Evolutionary conservation across 495 filamentous ascomycete genomes (phyloP).

Genomic region (Lepraria neglecta): DNA sequence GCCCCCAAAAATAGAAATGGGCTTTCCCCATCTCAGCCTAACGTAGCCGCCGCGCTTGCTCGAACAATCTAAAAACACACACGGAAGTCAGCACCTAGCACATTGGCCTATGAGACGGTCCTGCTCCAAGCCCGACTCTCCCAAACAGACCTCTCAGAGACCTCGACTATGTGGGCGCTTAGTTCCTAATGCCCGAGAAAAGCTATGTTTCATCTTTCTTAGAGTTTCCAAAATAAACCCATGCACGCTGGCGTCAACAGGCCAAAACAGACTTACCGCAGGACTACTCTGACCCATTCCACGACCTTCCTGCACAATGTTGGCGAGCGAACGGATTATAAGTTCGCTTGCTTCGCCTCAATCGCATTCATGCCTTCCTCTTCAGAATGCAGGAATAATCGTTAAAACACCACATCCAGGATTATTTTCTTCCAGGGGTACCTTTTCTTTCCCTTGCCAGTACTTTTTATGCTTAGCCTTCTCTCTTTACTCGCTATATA

Average conservation of each 20-base stretch:
- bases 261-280: slow-evolving; percentile 16
- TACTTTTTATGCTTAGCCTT: slow-evolving; percentile 19
- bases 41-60: slow-evolving; percentile 18
- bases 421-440: slow-evolving; percentile 2
- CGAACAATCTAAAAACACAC: slow-evolving; percentile 14
- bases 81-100: slow-evolving; percentile 13
- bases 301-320: slow-evolving; percentile 7
- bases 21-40: slow-evolving; percentile 6
- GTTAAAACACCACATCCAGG: slow-evolving; percentile 4
- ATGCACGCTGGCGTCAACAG: slow-evolving; percentile 16
- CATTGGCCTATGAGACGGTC: slow-evolving; percentile 14
- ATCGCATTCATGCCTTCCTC: slow-evolving; percentile 11
- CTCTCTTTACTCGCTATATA: slow-evolving; percentile 17
- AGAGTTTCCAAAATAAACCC: slow-evolving; percentile 1
- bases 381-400: slow-evolving; percentile 24
- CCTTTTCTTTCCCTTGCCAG: not conserved
- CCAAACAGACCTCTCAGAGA: slow-evolving; percentile 3
- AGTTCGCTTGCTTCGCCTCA: slow-evolving; percentile 25
- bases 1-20: slow-evolving; percentile 14
- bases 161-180: slow-evolving; percentile 8
- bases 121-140: not conserved
- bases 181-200: not conserved
- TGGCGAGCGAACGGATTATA: slow-evolving; percentile 18
- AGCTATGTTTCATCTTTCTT: slow-evolving; percentile 19
- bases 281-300: slow-evolving; percentile 6